Base-by-base conservation (phyloP, 2,329 filamentous ascomycete genomes). In the Colletotrichum caudatum region DNA sequence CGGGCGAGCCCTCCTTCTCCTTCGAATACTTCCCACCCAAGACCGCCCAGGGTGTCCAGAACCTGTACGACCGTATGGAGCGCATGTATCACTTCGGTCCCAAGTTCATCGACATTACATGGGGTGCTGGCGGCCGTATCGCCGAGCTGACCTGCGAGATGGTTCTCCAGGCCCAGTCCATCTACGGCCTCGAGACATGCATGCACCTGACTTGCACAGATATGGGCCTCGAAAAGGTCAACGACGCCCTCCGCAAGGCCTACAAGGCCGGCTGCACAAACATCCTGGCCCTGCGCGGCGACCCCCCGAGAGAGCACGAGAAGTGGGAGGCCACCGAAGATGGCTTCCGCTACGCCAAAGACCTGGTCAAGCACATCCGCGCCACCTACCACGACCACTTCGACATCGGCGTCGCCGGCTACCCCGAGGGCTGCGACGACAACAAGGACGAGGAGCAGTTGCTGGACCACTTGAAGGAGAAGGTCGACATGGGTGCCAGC, bases 1-100 rank as follows among this genome's bases (percentile, higher is more conserved):
- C 91, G 78, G 90, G 91, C 80, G 89, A 92, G 78, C 92, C 95
- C 69, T 96, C 94, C 80, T 98, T 98, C 87, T 99, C 96, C 72
- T 99, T 99, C 86, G 96, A 99, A 83, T 99, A 97, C 87, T 99
- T 99, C 84, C 96, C 96, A 63, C 96, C 96, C 50, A 99, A 99
- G 86, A 99, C 96, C 9, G 93, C 94, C 14, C 94, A 96, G 84
- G 96, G 96, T 87, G 95, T 99, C 16, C 96, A 99, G 85, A 99
- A 99, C 82, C 91, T 99, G 70, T 99, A 99, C 87, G 96, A 99
- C 78, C 94, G 96, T 77, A 98, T 99, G 93, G 96, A 99, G 84
- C 94, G 95, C 83, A 99, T 99, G 96, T 94, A 97, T 83, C 90
- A 92, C 78, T 90, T 97, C 74, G 96, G 94, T 1, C 96, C 95